These are phyloP conservation scores for Ascosphaera aggregata DNA, from an alignment of 2,329 filamentous ascomycete genomes.

Conservation along the genomic window DNA sequence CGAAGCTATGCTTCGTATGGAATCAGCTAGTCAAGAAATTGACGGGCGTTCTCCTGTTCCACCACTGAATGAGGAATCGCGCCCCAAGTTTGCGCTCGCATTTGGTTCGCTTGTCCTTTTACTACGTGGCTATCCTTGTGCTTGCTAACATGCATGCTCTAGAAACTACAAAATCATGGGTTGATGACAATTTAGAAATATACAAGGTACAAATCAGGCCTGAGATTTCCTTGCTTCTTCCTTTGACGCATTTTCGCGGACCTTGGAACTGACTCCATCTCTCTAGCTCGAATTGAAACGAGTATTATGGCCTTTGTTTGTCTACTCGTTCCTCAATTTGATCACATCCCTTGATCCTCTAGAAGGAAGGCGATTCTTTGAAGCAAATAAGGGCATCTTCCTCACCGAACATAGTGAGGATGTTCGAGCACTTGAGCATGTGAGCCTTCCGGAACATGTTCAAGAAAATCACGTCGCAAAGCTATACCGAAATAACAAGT, in stretches of 20 bases:
- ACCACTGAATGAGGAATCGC: constrained; percentile 42
- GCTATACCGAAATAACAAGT: constrained; percentile 68
- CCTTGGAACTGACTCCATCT: background rate
- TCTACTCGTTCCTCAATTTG: constrained; percentile 75
- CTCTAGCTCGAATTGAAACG: constrained; percentile 60
- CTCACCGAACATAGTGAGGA: constrained; percentile 61
- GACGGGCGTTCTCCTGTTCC: constrained; percentile 51
- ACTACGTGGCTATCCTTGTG: constrained; percentile 1
- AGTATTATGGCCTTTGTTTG: constrained; percentile 78
- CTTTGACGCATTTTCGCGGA: background rate
- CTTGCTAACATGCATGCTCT: constrained; percentile 7
- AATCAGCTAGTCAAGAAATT: constrained; percentile 61
- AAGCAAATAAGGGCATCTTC: constrained; percentile 44
- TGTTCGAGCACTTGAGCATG: constrained; percentile 45
- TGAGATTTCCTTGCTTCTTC: background rate
- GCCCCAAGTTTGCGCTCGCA: constrained; percentile 53
- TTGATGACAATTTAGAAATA: constrained; percentile 76
- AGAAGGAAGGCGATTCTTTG: constrained; percentile 53
- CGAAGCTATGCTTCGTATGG: constrained; percentile 75
- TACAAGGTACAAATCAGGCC: constrained; percentile 49
- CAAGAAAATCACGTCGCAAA: constrained; percentile 54
- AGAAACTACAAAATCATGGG: constrained; percentile 53
- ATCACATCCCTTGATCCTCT: constrained; percentile 45
- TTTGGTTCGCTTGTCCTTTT: constrained; percentile 27
- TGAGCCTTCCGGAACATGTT: constrained; percentile 57